These are phyloP conservation scores for Pleomassaria siparia DNA, from an alignment of 2,329 filamentous ascomycete species.

Conservation along the genomic window DNA sequence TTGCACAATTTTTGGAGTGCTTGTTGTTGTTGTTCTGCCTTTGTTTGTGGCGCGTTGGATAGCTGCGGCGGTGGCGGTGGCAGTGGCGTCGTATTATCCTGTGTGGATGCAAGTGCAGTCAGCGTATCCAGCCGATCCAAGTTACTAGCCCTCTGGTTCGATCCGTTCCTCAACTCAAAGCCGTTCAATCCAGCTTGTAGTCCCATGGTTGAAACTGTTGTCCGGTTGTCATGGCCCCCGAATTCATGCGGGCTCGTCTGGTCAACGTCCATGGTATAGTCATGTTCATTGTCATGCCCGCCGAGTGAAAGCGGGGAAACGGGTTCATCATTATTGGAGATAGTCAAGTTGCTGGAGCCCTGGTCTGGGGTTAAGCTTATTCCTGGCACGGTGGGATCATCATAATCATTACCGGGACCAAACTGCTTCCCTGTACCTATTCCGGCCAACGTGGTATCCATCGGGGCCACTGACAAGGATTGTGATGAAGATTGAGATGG, in stretches of 20 bases:
- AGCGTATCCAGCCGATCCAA: conserved; percentile 7
- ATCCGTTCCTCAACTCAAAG: not conserved
- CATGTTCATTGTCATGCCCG: conserved; percentile 14
- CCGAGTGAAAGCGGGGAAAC: too few species aligned
- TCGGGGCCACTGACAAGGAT: conserved; percentile 20
- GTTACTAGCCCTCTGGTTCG: not conserved
- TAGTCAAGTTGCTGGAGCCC: conserved; percentile 18
- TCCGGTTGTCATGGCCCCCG: conserved; percentile 2
- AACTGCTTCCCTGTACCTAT: conserved; percentile 27
- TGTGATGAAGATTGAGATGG: conserved; percentile 7
- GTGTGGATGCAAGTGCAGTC: conserved; percentile 13
- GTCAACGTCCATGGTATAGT: conserved; percentile 16
- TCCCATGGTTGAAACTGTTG: conserved; percentile 1
- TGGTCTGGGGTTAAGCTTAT: conserved; percentile 28
- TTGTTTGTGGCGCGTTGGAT: conserved; percentile 31
- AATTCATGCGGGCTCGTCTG: conserved; percentile 5
- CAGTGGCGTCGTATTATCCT: conserved; percentile 2
- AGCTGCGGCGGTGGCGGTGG: conserved; percentile 6
- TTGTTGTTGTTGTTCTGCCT: conserved; percentile 31
- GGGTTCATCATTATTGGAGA: too few species aligned
- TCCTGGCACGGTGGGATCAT: conserved; percentile 18
- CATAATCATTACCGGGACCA: conserved; percentile 21
- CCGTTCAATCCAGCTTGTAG: not conserved
- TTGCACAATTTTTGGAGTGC: conserved; percentile 29
- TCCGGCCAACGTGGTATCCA: conserved; percentile 35